phyloP scores from a whole-genome alignment of 169 alveolate genomes.

The Plasmodium cynomolgi region DNA sequence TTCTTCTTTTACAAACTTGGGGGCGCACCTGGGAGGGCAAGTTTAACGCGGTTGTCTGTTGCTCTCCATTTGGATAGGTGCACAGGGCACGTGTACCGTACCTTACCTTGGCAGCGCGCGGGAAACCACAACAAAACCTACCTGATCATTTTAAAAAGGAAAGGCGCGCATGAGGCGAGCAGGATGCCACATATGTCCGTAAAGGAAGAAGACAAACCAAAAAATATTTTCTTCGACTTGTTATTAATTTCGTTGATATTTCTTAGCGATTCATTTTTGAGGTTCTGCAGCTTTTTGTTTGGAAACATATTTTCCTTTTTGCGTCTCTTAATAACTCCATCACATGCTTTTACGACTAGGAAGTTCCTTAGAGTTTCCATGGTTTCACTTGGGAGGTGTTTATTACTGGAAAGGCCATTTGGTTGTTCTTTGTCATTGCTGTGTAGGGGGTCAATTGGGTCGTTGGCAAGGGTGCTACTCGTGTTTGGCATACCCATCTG shows the following conservation, averaged over 20 bases:
- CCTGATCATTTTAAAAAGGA: slow-evolving; percentile 28
- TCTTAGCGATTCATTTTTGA: slow-evolving; percentile 53
- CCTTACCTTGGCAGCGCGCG: background rate
- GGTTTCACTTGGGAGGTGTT: slow-evolving; percentile 2
- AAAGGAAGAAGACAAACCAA: slow-evolving; percentile 70
- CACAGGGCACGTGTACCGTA: background rate
- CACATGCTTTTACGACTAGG: slow-evolving; percentile 50
- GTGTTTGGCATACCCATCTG: background rate
- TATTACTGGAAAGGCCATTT: background rate
- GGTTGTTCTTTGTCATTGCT: background rate
- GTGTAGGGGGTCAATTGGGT: background rate
- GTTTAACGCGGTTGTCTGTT: background rate
- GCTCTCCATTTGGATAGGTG: background rate
- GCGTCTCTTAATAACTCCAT: slow-evolving; percentile 27
- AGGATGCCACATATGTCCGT: slow-evolving; percentile 61
- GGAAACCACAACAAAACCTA: background rate
- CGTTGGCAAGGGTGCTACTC: background rate
- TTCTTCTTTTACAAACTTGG: background rate
- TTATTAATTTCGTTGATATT: slow-evolving; percentile 50
- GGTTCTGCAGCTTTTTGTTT: slow-evolving; percentile 42
- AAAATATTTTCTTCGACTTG: slow-evolving; percentile 57
- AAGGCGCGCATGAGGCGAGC: slow-evolving; percentile 19
- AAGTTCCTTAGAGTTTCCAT: slow-evolving; percentile 49
- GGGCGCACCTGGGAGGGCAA: background rate
- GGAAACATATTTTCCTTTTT: slow-evolving; percentile 63